phyloP scores from a whole-genome alignment of 345 rosid genomes.

The Citrus trifoliata region DNA sequence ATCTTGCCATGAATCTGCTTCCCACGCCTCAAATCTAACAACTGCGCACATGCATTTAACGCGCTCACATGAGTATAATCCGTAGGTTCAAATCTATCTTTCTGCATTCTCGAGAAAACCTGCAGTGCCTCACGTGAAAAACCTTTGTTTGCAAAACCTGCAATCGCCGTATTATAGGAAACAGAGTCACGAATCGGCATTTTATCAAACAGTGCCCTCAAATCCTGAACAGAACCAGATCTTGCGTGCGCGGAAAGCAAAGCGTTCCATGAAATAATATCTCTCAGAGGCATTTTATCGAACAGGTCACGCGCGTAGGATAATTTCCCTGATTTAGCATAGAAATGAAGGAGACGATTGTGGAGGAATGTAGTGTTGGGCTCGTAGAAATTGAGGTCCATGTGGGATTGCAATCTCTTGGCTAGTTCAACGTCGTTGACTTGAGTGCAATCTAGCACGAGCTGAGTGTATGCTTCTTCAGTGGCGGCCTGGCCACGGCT shows the following conservation, averaged over 20 bases:
- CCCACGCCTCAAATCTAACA: constrained; percentile 44
- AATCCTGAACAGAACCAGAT: constrained; percentile 34
- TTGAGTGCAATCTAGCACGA: constrained; percentile 43
- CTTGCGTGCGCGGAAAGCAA: constrained; percentile 46
- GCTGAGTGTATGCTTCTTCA: constrained; percentile 43
- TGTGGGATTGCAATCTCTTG: constrained; percentile 43
- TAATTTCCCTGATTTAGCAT: constrained; percentile 32
- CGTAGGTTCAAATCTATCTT: constrained; percentile 36
- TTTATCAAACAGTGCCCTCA: constrained; percentile 31
- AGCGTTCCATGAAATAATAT: constrained; percentile 56
- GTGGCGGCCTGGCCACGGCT: constrained; percentile 23
- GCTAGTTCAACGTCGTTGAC: constrained; percentile 47
- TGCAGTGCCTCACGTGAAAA: constrained; percentile 31
- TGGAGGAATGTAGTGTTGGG: constrained; percentile 42
- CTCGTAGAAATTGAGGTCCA: constrained; percentile 40
- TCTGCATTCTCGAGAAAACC: constrained; percentile 36
- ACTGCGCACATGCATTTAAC: constrained; percentile 47
- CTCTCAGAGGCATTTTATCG: constrained; percentile 48
- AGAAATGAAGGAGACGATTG: constrained; percentile 53
- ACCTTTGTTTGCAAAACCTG: constrained; percentile 39
- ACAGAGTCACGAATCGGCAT: constrained; percentile 52
- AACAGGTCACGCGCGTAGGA: constrained; percentile 42
- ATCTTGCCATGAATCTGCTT: constrained; percentile 60
- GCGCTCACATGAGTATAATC: constrained; percentile 51
- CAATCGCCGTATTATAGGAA: constrained; percentile 49